Evolutionary conservation across 352 stramenopile genomes (phyloP), one percentile per base, ranked within the genome.

Genomic region (Halophytophthora batemanensis): DNA sequence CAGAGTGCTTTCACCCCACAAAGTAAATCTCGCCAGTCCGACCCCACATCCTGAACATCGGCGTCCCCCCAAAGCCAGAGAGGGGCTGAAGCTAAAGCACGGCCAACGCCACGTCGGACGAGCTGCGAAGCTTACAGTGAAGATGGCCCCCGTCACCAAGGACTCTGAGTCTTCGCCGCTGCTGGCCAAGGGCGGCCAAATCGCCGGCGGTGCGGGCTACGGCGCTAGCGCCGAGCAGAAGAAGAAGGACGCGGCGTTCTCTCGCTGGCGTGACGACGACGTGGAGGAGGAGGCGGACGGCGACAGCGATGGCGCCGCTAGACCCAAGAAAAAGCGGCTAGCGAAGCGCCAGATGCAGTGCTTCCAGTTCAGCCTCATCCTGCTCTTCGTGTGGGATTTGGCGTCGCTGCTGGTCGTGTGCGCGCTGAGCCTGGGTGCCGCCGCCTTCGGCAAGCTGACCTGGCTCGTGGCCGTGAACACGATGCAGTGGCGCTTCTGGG

Each of bases 401-500:
- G 59, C 66, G 39, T 75, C 62, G 56, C 66, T 89, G 15, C 46
- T 91, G 25, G 50, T 56, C 6, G 62, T 89, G 3, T 72, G 66
- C 50, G 62, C 70, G 41, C 59, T 83, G n/a, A 82, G 75, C 18
- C 61, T 90, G 22, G 77, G 77, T 5, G 49, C 50, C 5, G 23
- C 46, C 0, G 66, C 53, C 37, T 84, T 88, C 42, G 50, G 65
- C 8, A 29, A 34, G 2, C 25, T 72, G 25, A 12, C 43, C 13
- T 91, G 80, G 80, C 67, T 91, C 12, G 50, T 82, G 22, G 68
- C 76, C 23, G 50, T 69, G 2, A 48, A 65, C 8, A 50, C 60
- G 22, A 53, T 71, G 25, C 64, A 75, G 34, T 93, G 79, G 79
- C 77, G 77, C 44, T 93, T 81, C 74, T 90, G 81, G 72, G 79